These are phyloP conservation scores for Agaricus blazei DNA, from an alignment of 768 basidiomycete species.

Conservation along the genomic window DNA sequence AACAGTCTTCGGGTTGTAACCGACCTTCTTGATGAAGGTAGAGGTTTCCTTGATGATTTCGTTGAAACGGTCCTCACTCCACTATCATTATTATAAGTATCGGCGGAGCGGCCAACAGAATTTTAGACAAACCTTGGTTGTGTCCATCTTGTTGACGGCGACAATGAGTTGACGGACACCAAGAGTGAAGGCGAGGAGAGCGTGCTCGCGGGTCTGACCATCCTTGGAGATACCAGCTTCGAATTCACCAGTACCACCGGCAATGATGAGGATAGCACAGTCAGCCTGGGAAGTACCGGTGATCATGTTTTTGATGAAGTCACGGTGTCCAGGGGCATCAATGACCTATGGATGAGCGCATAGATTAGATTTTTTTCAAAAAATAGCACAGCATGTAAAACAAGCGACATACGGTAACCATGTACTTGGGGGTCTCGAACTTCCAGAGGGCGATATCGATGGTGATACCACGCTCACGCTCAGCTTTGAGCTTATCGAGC, in stretches of 20 bases:
- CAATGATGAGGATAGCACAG: constrained; percentile 99
- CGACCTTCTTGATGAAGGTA: constrained; percentile 99
- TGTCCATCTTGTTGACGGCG: constrained; percentile 99
- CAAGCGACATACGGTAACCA: constrained; percentile 70
- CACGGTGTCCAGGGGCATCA: constrained; percentile 99
- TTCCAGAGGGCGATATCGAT: constrained; percentile 99
- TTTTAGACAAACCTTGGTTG: constrained; percentile 68
- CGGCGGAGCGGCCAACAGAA: neutral
- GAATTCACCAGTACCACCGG: constrained; percentile 99
- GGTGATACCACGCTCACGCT: constrained; percentile 99
- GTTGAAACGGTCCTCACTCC: constrained; percentile 99
- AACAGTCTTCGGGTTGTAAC: constrained; percentile 98
- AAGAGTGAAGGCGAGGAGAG: constrained; percentile 98
- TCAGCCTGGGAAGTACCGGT: constrained; percentile 99
- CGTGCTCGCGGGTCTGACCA: constrained; percentile 99
- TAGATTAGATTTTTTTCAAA: constrained; percentile 13
- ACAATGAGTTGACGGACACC: constrained; percentile 99
- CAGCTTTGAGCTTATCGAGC: constrained; percentile 99
- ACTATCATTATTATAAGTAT: constrained; percentile 43
- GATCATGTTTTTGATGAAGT: constrained; percentile 99
- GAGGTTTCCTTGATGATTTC: constrained; percentile 99
- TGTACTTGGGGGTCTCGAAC: constrained; percentile 98
- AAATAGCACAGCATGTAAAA: constrained; percentile 12
- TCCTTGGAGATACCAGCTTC: constrained; percentile 99
- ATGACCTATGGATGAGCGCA: constrained; percentile 63